These are phyloP conservation scores for Penicillium sp. DNA, from an alignment of 2,329 filamentous ascomycete species.

Conservation along the genomic window DNA sequence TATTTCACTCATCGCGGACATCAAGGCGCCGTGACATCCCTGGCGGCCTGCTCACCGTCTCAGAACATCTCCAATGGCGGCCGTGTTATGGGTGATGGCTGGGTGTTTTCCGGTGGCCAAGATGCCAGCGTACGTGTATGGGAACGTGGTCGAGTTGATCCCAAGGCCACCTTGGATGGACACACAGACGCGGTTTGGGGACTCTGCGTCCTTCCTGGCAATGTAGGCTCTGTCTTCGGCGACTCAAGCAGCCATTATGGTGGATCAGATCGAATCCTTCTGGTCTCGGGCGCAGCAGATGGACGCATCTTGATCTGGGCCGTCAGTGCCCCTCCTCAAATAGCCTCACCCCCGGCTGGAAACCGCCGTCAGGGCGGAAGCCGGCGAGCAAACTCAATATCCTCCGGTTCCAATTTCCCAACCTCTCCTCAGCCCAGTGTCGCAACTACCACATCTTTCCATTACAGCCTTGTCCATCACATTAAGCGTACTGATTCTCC, in stretches of 20 bases:
- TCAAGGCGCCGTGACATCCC: constrained; percentile 78
- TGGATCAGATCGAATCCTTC: constrained; percentile 75
- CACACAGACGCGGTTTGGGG: constrained; percentile 97
- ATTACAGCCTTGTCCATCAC: constrained; percentile 81
- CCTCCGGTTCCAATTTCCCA: constrained; percentile 86
- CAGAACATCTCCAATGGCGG: constrained; percentile 87
- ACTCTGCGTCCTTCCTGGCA: constrained; percentile 84
- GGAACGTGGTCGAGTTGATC: constrained; percentile 90
- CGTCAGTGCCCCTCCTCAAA: constrained; percentile 81
- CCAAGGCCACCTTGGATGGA: constrained; percentile 88
- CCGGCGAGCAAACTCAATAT: constrained; percentile 86
- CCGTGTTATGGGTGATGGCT: constrained; percentile 83
- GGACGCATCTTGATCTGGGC: constrained; percentile 92
- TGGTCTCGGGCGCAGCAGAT: constrained; percentile 90
- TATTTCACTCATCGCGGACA: constrained; percentile 96
- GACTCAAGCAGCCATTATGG: constrained; percentile 67
- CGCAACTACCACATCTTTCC: constrained; percentile 79
- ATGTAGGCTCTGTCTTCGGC: constrained; percentile 75
- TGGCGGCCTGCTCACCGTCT: constrained; percentile 82
- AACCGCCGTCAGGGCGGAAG: constrained; percentile 70
- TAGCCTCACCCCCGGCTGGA: constrained; percentile 73
- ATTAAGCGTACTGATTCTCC: constrained; percentile 67
- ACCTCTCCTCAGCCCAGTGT: constrained; percentile 85
- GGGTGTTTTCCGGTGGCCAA: constrained; percentile 97
- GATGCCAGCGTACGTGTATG: constrained; percentile 91